A percentile compares a stretch with the other conserved stretches of the same genome.
Evolutionary conservation across 2,329 filamentous ascomycete species (phyloP).

Genomic region (Epichloe coenophiala): DNA sequence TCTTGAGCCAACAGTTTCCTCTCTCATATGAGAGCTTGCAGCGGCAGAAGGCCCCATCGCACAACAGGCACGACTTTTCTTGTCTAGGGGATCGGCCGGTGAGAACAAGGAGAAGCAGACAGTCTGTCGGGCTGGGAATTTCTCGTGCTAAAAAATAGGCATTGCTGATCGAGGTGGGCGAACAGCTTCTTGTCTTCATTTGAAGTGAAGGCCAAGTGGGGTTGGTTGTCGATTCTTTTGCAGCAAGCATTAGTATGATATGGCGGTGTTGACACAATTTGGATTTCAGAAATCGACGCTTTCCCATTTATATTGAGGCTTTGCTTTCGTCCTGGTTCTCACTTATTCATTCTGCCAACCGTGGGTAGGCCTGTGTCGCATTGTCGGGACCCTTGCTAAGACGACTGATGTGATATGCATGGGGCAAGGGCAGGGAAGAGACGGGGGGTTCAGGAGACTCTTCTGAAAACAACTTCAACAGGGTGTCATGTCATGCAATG

Average conservation of each 20-base stretch:
- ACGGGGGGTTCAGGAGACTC: not conserved
- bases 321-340: not conserved
- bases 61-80: not conserved
- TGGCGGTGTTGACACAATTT: not conserved
- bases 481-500: not conserved
- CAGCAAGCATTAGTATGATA: not conserved
- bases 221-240: too few species aligned
- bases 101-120: not conserved
- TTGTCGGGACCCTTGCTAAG: not conserved
- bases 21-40: not conserved
- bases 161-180: not conserved
- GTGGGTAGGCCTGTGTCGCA: not conserved
- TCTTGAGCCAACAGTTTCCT: not conserved
- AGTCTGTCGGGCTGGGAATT: not conserved
- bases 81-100: not conserved
- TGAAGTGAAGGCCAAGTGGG: not conserved
- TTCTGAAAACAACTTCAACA: not conserved
- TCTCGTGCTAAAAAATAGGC: not conserved
- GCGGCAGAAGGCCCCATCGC: not conserved
- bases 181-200: not conserved
- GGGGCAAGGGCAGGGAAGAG: not conserved
- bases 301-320: not conserved
- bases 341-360: not conserved
- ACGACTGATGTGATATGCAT: not conserved
- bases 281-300: not conserved